These are phyloP conservation scores for Climacium dendroides DNA, from an alignment of 225 moss, liverwort and hornwort genomes.

Conservation along the genomic window DNA sequence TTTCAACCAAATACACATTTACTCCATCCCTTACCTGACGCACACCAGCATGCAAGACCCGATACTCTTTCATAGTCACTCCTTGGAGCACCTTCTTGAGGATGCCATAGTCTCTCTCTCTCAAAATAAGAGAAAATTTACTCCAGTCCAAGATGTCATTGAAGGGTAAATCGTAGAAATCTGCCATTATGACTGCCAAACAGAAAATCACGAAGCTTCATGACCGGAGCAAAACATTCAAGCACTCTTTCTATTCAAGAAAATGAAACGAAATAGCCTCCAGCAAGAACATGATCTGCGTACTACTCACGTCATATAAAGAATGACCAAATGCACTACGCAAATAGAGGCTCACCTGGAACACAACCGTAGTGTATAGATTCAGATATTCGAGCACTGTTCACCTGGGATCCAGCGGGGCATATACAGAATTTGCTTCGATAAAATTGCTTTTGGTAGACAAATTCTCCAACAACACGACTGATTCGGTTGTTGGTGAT, in stretches of 20 bases:
- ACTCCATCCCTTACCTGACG: conserved; percentile 18
- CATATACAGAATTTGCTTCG: conserved; percentile 53
- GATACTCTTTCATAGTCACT: conserved; percentile 24
- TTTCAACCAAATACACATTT: background rate
- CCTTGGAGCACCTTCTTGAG: conserved; percentile 40
- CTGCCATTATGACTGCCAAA: conserved; percentile 43
- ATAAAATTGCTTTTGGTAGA: conserved; percentile 40
- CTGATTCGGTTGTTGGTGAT: conserved; percentile 48
- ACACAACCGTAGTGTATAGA: conserved; percentile 53
- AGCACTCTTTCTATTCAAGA: background rate
- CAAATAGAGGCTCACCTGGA: conserved; percentile 19
- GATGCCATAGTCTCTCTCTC: conserved; percentile 18
- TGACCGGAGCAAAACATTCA: background rate
- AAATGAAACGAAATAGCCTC: background rate
- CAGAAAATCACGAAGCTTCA: background rate
- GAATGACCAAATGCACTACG: background rate
- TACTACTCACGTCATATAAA: background rate
- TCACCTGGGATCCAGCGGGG: conserved; percentile 58
- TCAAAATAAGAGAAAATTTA: conserved; percentile 26
- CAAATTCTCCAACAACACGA: conserved; percentile 26
- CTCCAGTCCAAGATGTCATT: conserved; percentile 42
- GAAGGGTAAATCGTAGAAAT: conserved; percentile 45
- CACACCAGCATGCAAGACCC: conserved; percentile 42
- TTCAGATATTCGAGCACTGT: conserved; percentile 50
- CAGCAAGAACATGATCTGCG: background rate